A percentile compares a stretch with the other conserved stretches of the same genome.
These are phyloP conservation scores for Candolleomyces eurysporus DNA, from an alignment of 768 basidiomycete species.

Conservation along the genomic window DNA sequence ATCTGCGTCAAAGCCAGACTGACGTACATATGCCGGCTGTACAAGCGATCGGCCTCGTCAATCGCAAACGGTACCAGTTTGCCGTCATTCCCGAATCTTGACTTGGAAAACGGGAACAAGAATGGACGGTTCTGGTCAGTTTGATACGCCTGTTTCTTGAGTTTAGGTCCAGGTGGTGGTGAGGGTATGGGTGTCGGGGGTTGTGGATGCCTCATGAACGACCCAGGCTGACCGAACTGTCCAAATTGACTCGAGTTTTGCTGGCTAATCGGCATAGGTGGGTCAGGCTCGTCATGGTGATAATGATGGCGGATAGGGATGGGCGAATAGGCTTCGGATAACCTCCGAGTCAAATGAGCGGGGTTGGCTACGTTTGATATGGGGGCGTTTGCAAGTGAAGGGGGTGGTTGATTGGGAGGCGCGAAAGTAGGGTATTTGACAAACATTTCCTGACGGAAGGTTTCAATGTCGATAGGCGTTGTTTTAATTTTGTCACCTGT, in stretches of 20 bases:
- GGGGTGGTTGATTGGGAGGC: conserved; percentile 47
- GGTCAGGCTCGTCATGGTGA: conserved; percentile 75
- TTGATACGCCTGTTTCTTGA: conserved; percentile 98
- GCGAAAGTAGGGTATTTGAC: conserved; percentile 96
- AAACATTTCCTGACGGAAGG: conserved; percentile 86
- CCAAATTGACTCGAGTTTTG: conserved; percentile 17
- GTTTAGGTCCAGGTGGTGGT: conserved; percentile 76
- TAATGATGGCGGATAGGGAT: conserved; percentile 94
- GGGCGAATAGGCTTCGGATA: conserved; percentile 90
- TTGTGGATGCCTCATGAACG: conserved; percentile 51
- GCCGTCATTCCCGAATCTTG: conserved; percentile 49
- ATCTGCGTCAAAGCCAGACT: conserved; percentile 88
- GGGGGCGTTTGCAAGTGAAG: conserved; percentile 31
- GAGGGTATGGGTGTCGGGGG: conserved; percentile 90
- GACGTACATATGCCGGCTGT: conserved; percentile 87
- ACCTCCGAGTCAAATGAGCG: conserved; percentile 51
- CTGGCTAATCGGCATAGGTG: conserved; percentile 38
- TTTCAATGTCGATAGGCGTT: conserved; percentile 85
- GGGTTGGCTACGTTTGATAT: conserved; percentile 32
- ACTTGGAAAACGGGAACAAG: conserved; percentile 91
- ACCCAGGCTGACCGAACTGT: conserved; percentile 19
- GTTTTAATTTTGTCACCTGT: conserved; percentile 77
- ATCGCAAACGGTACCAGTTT: conserved; percentile 92
- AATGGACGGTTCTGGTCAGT: conserved; percentile 95
- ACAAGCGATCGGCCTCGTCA: conserved; percentile 91